Conservation (phyloP, 2,329 filamentous ascomycete species). For the Dissoconium aciculare region DNA sequence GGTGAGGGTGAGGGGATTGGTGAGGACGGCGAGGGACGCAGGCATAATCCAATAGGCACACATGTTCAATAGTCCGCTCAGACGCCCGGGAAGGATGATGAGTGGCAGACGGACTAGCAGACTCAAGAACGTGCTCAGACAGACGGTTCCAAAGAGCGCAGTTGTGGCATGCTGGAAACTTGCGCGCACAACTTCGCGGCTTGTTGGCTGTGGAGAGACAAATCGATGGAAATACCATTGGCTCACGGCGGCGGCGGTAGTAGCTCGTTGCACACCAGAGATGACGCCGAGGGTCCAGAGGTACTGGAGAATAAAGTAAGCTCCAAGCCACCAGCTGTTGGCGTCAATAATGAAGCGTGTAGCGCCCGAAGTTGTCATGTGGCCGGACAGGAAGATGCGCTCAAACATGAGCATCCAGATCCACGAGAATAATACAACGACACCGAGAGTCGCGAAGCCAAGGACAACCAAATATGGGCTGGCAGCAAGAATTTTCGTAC, state of each 20-base stretch:
- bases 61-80: conserved; percentile 54
- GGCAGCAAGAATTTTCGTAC: conserved; percentile 69
- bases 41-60: conserved; percentile 69
- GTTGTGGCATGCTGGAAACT: conserved; percentile 69
- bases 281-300: conserved; percentile 86
- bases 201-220: conserved; percentile 59
- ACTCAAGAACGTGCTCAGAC: conserved; percentile 67
- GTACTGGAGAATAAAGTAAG: conserved; percentile 84
- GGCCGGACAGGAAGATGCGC: conserved; percentile 82
- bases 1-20: conserved; percentile 81
- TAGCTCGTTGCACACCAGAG: conserved; percentile 75
- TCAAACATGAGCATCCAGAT: conserved; percentile 95
- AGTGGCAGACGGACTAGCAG: conserved; percentile 73
- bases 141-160: conserved; percentile 83
- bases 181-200: conserved; percentile 65
- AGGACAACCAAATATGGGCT: conserved; percentile 71
- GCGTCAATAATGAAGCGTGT: conserved; percentile 65
- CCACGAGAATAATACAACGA: conserved; percentile 85
- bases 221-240: conserved; percentile 99
- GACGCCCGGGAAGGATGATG: conserved; percentile 62
- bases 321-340: conserved; percentile 90
- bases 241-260: conserved; percentile 85
- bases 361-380: conserved; percentile 44
- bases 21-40: conserved; percentile 68
- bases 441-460: conserved; percentile 61